Conservation (phyloP, 2,329 filamentous ascomycete species). For the Arthrobotrys entomopaga region DNA sequence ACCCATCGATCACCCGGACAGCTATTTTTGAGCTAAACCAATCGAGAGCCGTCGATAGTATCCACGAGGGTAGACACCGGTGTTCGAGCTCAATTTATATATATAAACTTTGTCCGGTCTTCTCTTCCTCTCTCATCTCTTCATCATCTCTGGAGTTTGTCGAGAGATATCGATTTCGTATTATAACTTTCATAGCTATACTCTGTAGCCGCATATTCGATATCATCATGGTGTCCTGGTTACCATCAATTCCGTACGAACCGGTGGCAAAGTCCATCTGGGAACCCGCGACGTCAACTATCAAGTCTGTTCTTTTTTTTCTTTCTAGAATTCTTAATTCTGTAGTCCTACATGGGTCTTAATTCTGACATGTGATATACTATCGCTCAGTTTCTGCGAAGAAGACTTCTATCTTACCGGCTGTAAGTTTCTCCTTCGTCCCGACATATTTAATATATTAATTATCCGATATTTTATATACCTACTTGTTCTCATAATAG, state of each 20-base stretch:
- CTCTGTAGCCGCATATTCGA: not conserved
- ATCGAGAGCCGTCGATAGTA: not conserved
- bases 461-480: not conserved
- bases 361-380: conserved; percentile 10
- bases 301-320: conserved; percentile 56
- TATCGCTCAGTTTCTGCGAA: conserved; percentile 59
- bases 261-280: conserved; percentile 55
- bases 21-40: conserved; percentile 23
- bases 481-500: too few relatives aligned
- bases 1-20: conserved; percentile 36
- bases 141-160: not conserved
- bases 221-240: conserved; percentile 40
- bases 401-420: conserved; percentile 59
- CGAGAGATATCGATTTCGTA: not conserved
- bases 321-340: not conserved
- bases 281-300: conserved; percentile 58
- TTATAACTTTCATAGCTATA: too few relatives aligned
- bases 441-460: too few relatives aligned
- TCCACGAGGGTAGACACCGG: conserved; percentile 3
- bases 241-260: conserved; percentile 57
- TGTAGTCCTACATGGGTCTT: not conserved
- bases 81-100: not conserved
- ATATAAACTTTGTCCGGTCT: not conserved
- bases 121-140: not conserved
- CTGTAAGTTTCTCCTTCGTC: conserved; percentile 43